Percentiles rank a stretch among this genome's conserved stretches.
Evolutionary conservation across 192 early-diverging fungal species (phyloP).

Genomic region (Linnemannia zychae): DNA sequence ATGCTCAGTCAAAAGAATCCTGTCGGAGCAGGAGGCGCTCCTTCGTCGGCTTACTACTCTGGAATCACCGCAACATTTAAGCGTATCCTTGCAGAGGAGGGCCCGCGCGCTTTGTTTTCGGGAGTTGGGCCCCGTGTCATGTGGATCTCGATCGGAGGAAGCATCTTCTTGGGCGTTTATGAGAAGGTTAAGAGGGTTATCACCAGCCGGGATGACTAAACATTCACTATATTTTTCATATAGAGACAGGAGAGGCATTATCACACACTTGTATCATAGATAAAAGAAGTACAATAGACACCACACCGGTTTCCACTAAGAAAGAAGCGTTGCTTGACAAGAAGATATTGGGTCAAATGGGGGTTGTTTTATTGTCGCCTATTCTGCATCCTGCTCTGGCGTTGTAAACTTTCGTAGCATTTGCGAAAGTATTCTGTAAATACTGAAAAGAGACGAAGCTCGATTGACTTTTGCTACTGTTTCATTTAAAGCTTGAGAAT

Average conservation of each 20-base stretch:
- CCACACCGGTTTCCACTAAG: background rate
- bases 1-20: conserved; percentile 86
- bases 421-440: background rate
- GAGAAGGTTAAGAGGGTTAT: conserved; percentile 74
- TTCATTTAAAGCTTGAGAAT: conserved; percentile 43
- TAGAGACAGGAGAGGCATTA: background rate
- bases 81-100: conserved; percentile 85
- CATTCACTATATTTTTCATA: conserved; percentile 3
- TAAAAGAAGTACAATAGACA: background rate
- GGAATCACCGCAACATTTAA: conserved; percentile 79
- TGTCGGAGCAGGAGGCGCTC: conserved; percentile 20
- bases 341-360: background rate
- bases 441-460: background rate
- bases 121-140: conserved; percentile 94
- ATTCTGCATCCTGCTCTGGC: background rate
- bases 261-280: conserved; percentile 11
- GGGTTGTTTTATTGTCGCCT: background rate
- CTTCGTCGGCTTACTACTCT: conserved; percentile 68
- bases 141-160: conserved; percentile 97
- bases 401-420: background rate
- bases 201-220: background rate
- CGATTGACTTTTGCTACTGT: background rate
- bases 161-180: conserved; percentile 96
- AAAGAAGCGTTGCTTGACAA: background rate
- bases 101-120: conserved; percentile 80